These are phyloP conservation scores for Trichoderma oligosporum DNA, from an alignment of 2,329 filamentous ascomycete species.

Conservation along the genomic window DNA sequence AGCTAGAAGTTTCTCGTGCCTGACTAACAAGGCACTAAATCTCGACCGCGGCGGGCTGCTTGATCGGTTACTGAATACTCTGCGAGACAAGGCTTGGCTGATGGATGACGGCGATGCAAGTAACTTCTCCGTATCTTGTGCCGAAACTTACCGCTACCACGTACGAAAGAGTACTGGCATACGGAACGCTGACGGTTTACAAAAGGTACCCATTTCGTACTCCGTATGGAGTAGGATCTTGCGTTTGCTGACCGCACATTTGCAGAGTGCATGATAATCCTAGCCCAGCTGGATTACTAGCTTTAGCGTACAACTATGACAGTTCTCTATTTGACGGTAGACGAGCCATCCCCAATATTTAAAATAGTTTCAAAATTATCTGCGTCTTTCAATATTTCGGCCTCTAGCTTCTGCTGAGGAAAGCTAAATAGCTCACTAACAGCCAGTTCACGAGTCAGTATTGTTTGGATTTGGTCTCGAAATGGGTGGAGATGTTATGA, in stretches of 20 bases:
- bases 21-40: conserved; percentile 18
- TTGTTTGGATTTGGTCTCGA: not conserved
- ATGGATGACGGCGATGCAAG: not conserved
- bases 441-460: not conserved
- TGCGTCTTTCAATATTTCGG: not conserved
- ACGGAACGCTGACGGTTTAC: conserved; percentile 7
- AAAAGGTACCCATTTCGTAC: conserved; percentile 4
- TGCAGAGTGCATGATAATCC: conserved; percentile 14
- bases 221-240: conserved; percentile 6
- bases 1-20: not conserved
- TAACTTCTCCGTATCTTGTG: not conserved
- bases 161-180: conserved; percentile 1
- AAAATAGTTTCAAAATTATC: not conserved
- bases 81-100: not conserved
- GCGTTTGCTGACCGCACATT: conserved; percentile 20
- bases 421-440: not conserved
- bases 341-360: not conserved
- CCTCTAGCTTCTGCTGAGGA: not conserved
- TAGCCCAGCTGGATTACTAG: conserved; percentile 15
- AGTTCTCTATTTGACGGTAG: conserved; percentile 3
- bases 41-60: not conserved
- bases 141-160: not conserved
- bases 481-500: not conserved
- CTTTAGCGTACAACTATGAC: conserved; percentile 15
- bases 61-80: not conserved